Evolutionary conservation across 228 moss, liverwort and hornwort species (phyloP), one percentile per base, ranked within the genome.

Genomic region (Sphagnum magellanicum): DNA sequence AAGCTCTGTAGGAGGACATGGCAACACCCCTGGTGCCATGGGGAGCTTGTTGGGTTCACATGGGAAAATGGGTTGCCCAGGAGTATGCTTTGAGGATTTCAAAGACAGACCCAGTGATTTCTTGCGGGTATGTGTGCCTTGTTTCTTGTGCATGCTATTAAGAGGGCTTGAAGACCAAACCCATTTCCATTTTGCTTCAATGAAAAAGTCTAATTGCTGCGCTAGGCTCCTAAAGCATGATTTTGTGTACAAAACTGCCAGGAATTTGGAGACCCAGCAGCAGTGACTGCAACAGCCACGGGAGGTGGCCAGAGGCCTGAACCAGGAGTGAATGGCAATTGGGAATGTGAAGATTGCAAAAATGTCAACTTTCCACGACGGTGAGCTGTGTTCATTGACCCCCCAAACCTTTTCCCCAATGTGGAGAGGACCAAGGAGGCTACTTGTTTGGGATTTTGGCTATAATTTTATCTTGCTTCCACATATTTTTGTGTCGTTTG

Each of bases 221-320:
- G 3, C 32, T 32, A 32, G 32, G 32, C 32, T 32, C 32, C 32
- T 32, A 2, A 32, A 32, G 32, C 32, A 32, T 32, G 32, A 32
- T 32, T 32, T 32, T 32, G 32, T 32, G 32, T 32, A 32, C 32
- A 32, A 32, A 32, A 32, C 32, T 83, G 76, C 73, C 83, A 97
- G 97, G 97, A 97, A 82, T 97, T 93, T 74, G 97, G 97, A 77
- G 97, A 97, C 67, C 97, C 97, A 65, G 97, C 97, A 73, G 97
- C 97, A 53, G 93, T 97, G 46, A 93, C 88, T 77, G 97, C 97
- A 50, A 97, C 97, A 16, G 97, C 97, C 58, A 90, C 93, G 97
- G 97, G 97, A 74, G 97, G 91, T 61, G 93, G 97, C 50, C 97
- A 93, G 80, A 90, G 93, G 72, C 97, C 97, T 6, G 97, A 98